Conservation (phyloP, 805 yeast species). For the Sugiyamaella smithiae region DNA sequence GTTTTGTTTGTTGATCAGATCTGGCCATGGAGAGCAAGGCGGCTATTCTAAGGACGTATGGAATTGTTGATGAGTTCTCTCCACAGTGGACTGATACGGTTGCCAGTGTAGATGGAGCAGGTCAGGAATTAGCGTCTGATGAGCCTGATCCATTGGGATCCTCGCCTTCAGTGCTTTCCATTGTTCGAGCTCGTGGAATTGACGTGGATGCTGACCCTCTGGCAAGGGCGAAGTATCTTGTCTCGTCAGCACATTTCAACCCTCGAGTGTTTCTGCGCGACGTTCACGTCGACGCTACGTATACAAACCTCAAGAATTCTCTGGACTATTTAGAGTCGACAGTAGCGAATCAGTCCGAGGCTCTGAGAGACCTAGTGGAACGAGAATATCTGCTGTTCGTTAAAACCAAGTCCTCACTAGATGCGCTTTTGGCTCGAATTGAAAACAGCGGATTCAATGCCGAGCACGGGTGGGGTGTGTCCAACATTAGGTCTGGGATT, state of each 20-base stretch:
- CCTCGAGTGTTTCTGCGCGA: slow-evolving; percentile 54
- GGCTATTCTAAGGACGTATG: slow-evolving; percentile 22
- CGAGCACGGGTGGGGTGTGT: slow-evolving; percentile 34
- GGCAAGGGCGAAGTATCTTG: slow-evolving; percentile 46
- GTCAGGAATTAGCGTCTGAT: slow-evolving; percentile 23
- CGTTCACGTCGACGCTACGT: slow-evolving; percentile 55
- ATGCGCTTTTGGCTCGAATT: slow-evolving; percentile 56
- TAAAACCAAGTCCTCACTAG: slow-evolving; percentile 60
- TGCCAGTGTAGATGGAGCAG: slow-evolving; percentile 1
- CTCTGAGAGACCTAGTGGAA: slow-evolving; percentile 51
- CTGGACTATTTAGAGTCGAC: slow-evolving; percentile 49
- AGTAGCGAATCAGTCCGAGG: slow-evolving; percentile 48
- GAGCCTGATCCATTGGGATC: slow-evolving; percentile 59
- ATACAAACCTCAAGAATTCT: slow-evolving; percentile 47
- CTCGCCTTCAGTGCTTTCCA: slow-evolving; percentile 44
- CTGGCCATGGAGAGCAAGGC: slow-evolving; percentile 16
- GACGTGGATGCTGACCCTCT: slow-evolving; percentile 36
- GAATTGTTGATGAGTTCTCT: slow-evolving; percentile 22
- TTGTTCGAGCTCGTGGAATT: slow-evolving; percentile 40
- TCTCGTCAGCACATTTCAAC: slow-evolving; percentile 58
- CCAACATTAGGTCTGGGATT: slow-evolving; percentile 37
- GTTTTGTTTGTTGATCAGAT: no score
- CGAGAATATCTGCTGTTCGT: slow-evolving; percentile 63
- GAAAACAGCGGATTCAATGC: slow-evolving; percentile 37
- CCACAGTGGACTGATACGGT: slow-evolving; percentile 23